Percentiles rank a stretch among this genome's conserved stretches.
These are phyloP conservation scores for Filobasidium uniguttulatum DNA, from an alignment of 1,284 basidiomycete genomes.

Conservation along the genomic window DNA sequence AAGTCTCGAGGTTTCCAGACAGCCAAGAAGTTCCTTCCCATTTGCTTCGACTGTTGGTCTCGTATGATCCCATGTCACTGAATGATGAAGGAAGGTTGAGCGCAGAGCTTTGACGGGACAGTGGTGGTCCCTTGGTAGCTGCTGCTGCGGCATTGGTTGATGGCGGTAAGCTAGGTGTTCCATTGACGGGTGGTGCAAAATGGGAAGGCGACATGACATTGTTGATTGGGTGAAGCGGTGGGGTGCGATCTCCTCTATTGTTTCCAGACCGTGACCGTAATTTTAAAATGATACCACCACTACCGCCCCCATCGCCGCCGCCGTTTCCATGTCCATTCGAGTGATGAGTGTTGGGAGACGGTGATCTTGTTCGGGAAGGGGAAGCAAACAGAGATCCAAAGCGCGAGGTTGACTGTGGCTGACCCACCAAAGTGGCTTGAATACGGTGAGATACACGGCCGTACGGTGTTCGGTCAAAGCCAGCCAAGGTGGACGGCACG, in stretches of 20 bases:
- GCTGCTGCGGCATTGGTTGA: not conserved
- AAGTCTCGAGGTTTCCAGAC: slow-evolving; percentile 8
- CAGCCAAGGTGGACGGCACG: slow-evolving; percentile 8
- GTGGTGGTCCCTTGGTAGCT: not conserved
- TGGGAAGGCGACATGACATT: no score
- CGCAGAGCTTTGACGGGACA: not conserved
- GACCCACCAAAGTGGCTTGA: slow-evolving; percentile 11
- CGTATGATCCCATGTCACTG: not conserved
- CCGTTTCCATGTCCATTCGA: no score
- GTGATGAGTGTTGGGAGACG: slow-evolving; percentile 1
- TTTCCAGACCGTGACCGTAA: no score
- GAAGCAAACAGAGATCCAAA: slow-evolving; percentile 11
- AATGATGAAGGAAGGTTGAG: not conserved
- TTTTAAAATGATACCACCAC: no score
- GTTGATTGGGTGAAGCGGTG: no score
- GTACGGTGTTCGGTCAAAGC: slow-evolving; percentile 15
- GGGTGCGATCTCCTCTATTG: no score
- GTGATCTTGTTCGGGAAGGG: slow-evolving; percentile 10
- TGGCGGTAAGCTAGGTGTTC: no score
- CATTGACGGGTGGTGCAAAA: no score
- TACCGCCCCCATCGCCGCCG: not conserved
- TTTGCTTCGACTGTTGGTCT: not conserved
- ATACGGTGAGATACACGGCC: slow-evolving; percentile 14
- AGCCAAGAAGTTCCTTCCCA: slow-evolving; percentile 5
- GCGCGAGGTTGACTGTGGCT: slow-evolving; percentile 7